Base-by-base conservation (phyloP, 306 rosid genomes). In the Arachis stenosperma region DNA sequence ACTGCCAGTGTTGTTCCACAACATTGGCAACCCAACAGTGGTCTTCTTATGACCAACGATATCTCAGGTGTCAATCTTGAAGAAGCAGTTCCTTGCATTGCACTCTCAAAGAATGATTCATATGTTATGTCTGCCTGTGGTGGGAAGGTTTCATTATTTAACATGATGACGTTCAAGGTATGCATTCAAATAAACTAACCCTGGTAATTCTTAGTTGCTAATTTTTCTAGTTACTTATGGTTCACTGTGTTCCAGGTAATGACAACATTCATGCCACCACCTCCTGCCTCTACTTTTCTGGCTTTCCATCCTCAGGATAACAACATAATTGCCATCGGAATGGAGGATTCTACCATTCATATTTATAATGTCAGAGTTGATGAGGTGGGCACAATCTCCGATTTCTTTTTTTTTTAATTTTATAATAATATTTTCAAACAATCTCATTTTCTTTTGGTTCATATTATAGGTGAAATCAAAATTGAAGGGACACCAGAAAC, bases 231-330 rank as follows among this genome's bases (percentile, higher is more conserved):
- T 74, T 77, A 63, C 73, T 54, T 48, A 55, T 79, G 46, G 67
- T 27, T 48, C 71, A 17, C 29, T 73, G 76, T 68, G n/a, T 68
- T 79, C 42, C 74, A 92, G 98, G 96, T 90, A 53, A 92, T 90
- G 98, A 87, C 91, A 69, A 88, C 95, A 66, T 90, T 87, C 76
- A 85, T 90, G 92, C 50, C 89, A 43, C 89, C 96, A 36, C 91
- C 91, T 46, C 97, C 98, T 43, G 85, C 95, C 48, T 87, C 98
- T 52, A 85, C 96, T 64, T 88, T 79, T 79, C 77, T 90, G 50
- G 96, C 95, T 61, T 90, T 92, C 79, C 91, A 90, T 78, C 98
- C 98, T 54, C 84, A 76, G 74, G 95, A 92, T 87, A 92, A 92
- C 82, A 92, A 92, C 86, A 84, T 92, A 84, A 84, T 92, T 37